These are phyloP conservation scores for Rauvolfia tetraphylla DNA, from an alignment of 257 asterid genomes.

Conservation along the genomic window DNA sequence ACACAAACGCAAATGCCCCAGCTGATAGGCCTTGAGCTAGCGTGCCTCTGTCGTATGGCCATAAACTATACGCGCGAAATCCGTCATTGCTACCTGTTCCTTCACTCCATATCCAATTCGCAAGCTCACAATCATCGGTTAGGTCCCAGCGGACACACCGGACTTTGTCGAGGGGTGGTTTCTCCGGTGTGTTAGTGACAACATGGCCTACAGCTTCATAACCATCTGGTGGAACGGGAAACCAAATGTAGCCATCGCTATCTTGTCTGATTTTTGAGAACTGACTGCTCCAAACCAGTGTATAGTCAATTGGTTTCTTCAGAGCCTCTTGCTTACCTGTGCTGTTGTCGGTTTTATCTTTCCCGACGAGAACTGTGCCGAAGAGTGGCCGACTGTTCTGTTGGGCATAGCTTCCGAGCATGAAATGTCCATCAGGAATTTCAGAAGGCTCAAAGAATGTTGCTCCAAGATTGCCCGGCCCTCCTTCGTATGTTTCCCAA, in stretches of 20 bases:
- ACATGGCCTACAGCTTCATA: slow-evolving; percentile 9
- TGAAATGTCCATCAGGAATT: slow-evolving; percentile 13
- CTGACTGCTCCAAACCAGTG: slow-evolving; percentile 3
- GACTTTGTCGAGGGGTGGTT: slow-evolving; percentile 15
- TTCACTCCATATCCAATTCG: slow-evolving; percentile 6
- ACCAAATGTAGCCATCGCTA: slow-evolving; percentile 7
- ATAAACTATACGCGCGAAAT: neutral
- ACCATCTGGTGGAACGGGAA: slow-evolving; percentile 9
- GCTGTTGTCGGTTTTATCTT: neutral
- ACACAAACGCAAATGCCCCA: slow-evolving; percentile 11
- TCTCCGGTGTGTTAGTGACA: neutral
- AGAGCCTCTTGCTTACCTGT: neutral
- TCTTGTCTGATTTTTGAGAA: neutral
- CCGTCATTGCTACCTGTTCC: neutral
- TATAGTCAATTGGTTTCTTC: slow-evolving; percentile 2
- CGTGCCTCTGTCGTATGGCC: neutral
- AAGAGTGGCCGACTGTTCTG: neutral
- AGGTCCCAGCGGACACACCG: neutral
- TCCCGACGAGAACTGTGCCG: neutral
- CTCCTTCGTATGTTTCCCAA: slow-evolving; percentile 7
- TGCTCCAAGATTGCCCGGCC: slow-evolving; percentile 7
- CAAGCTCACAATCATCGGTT: neutral
- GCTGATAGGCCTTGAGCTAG: slow-evolving; percentile 33
- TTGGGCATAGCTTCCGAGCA: slow-evolving; percentile 6
- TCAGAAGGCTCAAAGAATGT: slow-evolving; percentile 2